These are phyloP conservation scores for Leccinum longicurvipes DNA, from an alignment of 768 basidiomycete genomes.

Conservation along the genomic window DNA sequence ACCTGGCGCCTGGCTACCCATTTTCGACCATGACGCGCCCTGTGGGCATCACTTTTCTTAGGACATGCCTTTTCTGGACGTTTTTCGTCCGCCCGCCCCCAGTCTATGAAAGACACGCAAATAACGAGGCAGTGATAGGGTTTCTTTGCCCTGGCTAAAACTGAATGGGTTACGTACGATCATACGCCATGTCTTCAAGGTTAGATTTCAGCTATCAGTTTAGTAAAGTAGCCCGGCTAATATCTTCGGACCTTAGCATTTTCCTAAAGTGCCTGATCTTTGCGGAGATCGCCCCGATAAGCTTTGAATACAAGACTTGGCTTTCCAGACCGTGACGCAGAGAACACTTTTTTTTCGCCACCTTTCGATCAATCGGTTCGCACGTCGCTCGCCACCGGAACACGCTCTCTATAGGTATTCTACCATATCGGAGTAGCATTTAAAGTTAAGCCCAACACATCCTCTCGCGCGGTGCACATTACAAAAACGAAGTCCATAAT, in stretches of 20 bases:
- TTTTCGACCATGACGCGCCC: constrained; percentile 9
- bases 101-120: constrained; percentile 2
- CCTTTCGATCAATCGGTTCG: neutral
- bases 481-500: constrained; percentile 14
- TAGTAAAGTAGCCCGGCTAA: constrained; percentile 16
- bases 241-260: constrained; percentile 9
- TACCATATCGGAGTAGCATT: constrained; percentile 11
- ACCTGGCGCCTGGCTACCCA: neutral
- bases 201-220: constrained; percentile 24
- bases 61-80: constrained; percentile 19
- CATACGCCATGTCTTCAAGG: constrained; percentile 20
- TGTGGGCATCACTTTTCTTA: constrained; percentile 11
- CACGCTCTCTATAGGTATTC: constrained; percentile 5
- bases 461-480: constrained; percentile 5
- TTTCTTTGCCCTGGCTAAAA: constrained; percentile 9
- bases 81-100: neutral
- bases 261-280: constrained; percentile 21
- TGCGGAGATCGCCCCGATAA: constrained; percentile 28
- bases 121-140: constrained; percentile 22
- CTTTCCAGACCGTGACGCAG: neutral
- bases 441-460: constrained; percentile 10
- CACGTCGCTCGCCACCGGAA: neutral
- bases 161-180: constrained; percentile 22
- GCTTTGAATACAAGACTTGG: constrained; percentile 13
- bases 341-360: neutral